Base-by-base conservation (phyloP, 2,329 filamentous ascomycete species). In the Zopfia rhizophila region DNA sequence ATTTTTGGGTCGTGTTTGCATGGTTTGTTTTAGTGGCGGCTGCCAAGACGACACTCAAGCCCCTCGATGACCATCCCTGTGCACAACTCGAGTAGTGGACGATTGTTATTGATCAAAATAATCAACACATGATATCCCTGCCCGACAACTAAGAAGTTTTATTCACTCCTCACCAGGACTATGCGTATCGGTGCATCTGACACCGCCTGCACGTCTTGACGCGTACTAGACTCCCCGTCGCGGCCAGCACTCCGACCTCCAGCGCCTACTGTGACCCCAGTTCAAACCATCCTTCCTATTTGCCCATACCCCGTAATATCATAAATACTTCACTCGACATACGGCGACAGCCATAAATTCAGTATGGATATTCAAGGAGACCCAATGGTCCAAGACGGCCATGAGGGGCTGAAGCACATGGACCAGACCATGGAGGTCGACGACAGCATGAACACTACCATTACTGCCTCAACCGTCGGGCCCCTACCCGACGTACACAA, bases 391-490 rank as follows among this genome's bases (percentile, higher is more conserved):
- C 42, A 14, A 25, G 56, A 60, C 3, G 43, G 14, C 24, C 54
- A 48, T 10, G 65, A 66, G 23, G 58, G 59, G 42, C 63, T 63
- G 46, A 69, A 65, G 52, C 63, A 65, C 56, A 60, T 59, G 54
- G 72, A 59, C 59, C 68, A 64, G 51, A 51, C 63, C 48, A 65
- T 74, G 53, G 74, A 78, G 33, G 55, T 51, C 60, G 76, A 79
- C 58, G 74, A 75, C 49, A 75, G 71, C 64, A 74, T 75, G 69
- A 73, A 76, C 61, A 77, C 74, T 41, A 76, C 75, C 63, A 77
- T 69, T 50, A 72, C 75, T 51, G 69, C 73, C 38, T 69, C 73
- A 27, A 68, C 69, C 38, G 58, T 72, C 24, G 55, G 63, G 31
- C 66, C 68, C 24, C 60, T 68, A 29, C 66, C 72, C 44, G 75